phyloP scores from a whole-genome alignment of 805 yeast genomes.

The Tetrapisispora fleetii region DNA sequence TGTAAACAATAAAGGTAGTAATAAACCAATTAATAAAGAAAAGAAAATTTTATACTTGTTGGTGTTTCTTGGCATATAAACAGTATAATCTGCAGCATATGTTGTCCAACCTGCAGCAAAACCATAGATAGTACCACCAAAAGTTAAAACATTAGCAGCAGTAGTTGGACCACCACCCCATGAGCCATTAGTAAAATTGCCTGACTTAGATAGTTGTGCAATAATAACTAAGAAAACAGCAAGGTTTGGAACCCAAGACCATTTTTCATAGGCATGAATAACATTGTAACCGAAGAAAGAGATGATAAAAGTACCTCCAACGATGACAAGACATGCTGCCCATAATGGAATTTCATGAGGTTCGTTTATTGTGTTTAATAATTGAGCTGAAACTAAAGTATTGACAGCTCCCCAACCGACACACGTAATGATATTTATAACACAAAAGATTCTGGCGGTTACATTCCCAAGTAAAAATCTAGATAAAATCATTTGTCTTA shows the following conservation, averaged over 20 bases:
- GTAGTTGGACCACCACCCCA: conserved; percentile 46
- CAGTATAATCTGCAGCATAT: conserved; percentile 88
- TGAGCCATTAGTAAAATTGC: conserved; percentile 48
- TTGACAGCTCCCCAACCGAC: conserved; percentile 94
- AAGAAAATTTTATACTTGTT: conserved; percentile 50
- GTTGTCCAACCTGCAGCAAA: conserved; percentile 94
- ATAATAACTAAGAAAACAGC: conserved; percentile 67
- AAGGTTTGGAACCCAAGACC: conserved; percentile 78
- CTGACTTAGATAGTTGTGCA: conserved; percentile 60
- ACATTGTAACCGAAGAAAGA: conserved; percentile 78
- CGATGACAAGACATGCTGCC: conserved; percentile 77
- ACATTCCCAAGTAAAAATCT: conserved; percentile 68
- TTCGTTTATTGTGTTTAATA: conserved; percentile 64
- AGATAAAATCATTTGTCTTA: conserved; percentile 78
- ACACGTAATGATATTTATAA: conserved; percentile 73
- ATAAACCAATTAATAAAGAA: conserved; percentile 52
- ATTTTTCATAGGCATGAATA: conserved; percentile 74
- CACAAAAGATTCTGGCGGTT: conserved; percentile 66
- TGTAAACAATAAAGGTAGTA: conserved; percentile 57
- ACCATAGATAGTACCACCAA: conserved; percentile 77
- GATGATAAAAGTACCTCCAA: conserved; percentile 56
- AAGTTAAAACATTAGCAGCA: conserved; percentile 69
- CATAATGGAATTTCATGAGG: conserved; percentile 59
- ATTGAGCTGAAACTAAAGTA: conserved; percentile 79
- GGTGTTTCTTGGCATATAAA: conserved; percentile 65